A percentile compares a stretch with the other conserved stretches of the same genome.
These are phyloP conservation scores for Wickerhamiella slavikovae DNA, from an alignment of 805 yeast genomes.

Conservation along the genomic window DNA sequence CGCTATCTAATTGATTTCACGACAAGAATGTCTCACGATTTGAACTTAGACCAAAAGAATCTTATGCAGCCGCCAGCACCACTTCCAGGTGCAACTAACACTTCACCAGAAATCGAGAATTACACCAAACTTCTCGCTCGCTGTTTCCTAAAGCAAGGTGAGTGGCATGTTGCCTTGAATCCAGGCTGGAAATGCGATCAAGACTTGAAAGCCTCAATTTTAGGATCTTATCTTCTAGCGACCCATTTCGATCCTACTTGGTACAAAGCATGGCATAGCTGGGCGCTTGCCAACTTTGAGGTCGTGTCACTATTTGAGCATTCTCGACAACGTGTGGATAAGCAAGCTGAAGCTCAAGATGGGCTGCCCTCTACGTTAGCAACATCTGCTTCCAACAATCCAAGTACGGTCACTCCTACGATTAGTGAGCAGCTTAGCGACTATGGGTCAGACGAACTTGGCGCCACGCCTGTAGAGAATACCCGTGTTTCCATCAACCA, in stretches of 20 bases:
- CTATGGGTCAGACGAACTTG: constrained; percentile 1
- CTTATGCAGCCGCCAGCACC: constrained; percentile 72
- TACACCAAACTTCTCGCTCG: constrained; percentile 75
- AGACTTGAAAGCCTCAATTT: constrained; percentile 51
- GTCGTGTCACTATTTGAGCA: constrained; percentile 46
- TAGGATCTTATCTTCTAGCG: constrained; percentile 82
- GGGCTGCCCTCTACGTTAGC: background rate
- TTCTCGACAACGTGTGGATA: constrained; percentile 6
- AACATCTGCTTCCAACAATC: background rate
- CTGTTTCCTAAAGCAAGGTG: constrained; percentile 93
- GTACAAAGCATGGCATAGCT: constrained; percentile 99
- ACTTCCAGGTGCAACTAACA: constrained; percentile 38
- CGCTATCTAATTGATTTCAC: constrained; percentile 77
- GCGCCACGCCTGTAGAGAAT: background rate
- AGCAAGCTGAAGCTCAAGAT: too few species aligned
- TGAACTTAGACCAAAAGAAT: constrained; percentile 73
- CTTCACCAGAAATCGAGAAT: constrained; percentile 61
- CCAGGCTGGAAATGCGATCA: constrained; percentile 57
- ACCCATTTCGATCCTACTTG: constrained; percentile 84
- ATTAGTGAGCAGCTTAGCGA: background rate
- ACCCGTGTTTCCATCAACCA: background rate
- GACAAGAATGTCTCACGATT: constrained; percentile 69
- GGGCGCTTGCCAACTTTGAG: constrained; percentile 97
- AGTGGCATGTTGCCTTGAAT: constrained; percentile 81
- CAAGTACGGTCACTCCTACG: background rate